Evolutionary conservation across 78 protist genomes (phyloP).

Genomic region (Anaeramoeba ignava): DNA sequence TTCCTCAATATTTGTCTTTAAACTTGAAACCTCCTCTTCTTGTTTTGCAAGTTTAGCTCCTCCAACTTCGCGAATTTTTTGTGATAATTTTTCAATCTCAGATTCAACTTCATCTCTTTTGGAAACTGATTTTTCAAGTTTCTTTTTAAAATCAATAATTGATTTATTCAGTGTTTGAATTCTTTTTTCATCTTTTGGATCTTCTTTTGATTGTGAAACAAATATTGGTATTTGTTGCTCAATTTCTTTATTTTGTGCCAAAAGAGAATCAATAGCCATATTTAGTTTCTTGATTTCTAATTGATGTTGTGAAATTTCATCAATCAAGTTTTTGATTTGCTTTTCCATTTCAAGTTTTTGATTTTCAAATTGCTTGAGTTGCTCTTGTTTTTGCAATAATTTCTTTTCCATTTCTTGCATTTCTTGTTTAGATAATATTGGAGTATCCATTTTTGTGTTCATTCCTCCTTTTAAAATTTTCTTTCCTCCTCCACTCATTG

Average conservation of each 20-base stretch:
- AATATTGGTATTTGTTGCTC: neutral
- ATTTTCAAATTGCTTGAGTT: neutral
- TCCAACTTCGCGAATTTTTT: neutral
- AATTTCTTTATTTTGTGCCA: neutral
- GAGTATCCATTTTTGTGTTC: neutral
- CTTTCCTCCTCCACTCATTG: conserved; percentile 91
- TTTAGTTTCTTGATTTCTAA: too few relatives aligned
- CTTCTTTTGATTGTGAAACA: neutral
- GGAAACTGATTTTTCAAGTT: neutral
- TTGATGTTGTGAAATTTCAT: too few relatives aligned
- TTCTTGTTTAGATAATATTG: neutral
- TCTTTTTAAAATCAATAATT: neutral
- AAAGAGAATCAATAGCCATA: too few relatives aligned
- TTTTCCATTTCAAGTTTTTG: neutral
- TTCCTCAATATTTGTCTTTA: neutral
- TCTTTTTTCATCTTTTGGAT: neutral
- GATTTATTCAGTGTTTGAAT: neutral
- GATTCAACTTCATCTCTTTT: neutral
- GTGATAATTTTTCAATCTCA: neutral
- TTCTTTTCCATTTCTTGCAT: neutral
- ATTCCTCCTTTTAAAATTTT: neutral
- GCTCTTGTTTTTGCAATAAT: neutral
- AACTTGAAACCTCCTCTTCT: neutral
- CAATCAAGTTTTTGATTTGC: neutral
- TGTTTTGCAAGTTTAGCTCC: neutral